Base-by-base conservation (phyloP, 2,329 filamentous ascomycete species). In the Emmonsia crescens region DNA sequence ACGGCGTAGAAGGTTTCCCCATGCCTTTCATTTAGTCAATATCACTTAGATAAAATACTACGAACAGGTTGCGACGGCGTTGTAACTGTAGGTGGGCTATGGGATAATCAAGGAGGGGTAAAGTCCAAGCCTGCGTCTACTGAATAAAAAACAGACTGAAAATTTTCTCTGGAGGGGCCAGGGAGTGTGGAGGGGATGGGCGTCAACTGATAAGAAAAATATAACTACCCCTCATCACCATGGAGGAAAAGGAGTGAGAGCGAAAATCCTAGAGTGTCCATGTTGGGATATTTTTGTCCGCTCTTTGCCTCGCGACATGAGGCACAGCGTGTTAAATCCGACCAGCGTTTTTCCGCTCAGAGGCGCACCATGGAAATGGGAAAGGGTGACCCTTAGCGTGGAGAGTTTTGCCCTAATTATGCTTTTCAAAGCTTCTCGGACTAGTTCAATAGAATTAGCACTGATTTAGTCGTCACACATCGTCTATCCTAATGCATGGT, bases 1-100 rank as follows among this genome's bases (percentile, higher is more conserved):
- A 73, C 29, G 74, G 75, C 55, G 64, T 64, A 16, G 67, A 67
- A 38, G 69, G 69, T 33, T 66, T 68, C 44, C 65, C 65, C 73
- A 74, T 75, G 62, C 64, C 60, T 55, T 31, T 44, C 49, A 52
- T 8, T 57, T 14, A n/a, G 33, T n/a, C 5, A 19, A 19, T 44
- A 42, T 36, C 55, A 16, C 3, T 10, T 14, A 46, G 21, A 40
- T 27, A 19, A 14, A n/a, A 44, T n/a, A n/a, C 27, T 19, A 29
- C 19, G 55, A 42, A 57, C 2, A 57, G 16, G 38, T 4, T 29
- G 24, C 19, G 55, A 29, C 31, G 21, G 16, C 5, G 55, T 12
- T 44, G 36, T 29, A 19, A 19, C 10, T 29, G 40, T n/a, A 16
- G 21, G 31, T 19, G 9, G 29, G 16, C 16, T 36, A 2, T 27